These are phyloP conservation scores for Aspergillus tamarii DNA, from an alignment of 2,329 filamentous ascomycete genomes.

Conservation along the genomic window DNA sequence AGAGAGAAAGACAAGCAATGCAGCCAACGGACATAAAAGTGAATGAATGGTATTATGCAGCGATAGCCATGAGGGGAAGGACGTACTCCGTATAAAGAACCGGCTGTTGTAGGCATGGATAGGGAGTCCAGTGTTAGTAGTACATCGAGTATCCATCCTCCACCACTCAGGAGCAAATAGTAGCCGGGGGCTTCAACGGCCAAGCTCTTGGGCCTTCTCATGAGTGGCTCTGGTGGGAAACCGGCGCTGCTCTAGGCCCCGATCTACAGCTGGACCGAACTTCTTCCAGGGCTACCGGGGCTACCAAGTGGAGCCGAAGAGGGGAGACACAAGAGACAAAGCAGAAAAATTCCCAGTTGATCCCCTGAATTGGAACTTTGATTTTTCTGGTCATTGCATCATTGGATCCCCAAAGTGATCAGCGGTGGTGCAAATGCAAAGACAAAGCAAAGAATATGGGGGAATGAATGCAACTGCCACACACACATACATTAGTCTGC, in stretches of 20 bases:
- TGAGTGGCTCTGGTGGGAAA: background rate
- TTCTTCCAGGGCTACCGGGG: background rate
- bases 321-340: background rate
- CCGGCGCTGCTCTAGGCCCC: slow-evolving; percentile 5
- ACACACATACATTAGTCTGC: background rate
- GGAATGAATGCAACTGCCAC: background rate
- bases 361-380: slow-evolving; percentile 3
- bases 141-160: background rate
- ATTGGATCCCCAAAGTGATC: background rate
- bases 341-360: background rate
- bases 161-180: background rate
- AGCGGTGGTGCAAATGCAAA: background rate
- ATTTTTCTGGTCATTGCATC: background rate
- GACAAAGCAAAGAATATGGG: background rate
- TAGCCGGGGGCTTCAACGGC: background rate
- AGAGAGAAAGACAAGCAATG: background rate
- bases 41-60: background rate
- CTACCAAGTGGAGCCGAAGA: background rate
- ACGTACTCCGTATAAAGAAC: background rate
- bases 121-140: background rate
- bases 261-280: slow-evolving; percentile 6
- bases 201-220: slow-evolving; percentile 3
- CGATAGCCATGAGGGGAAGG: background rate
- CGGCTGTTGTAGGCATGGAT: background rate
- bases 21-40: too few relatives aligned